phyloP scores from a whole-genome alignment of 1,284 basidiomycete species.

The Ustilago cynodontis region DNA sequence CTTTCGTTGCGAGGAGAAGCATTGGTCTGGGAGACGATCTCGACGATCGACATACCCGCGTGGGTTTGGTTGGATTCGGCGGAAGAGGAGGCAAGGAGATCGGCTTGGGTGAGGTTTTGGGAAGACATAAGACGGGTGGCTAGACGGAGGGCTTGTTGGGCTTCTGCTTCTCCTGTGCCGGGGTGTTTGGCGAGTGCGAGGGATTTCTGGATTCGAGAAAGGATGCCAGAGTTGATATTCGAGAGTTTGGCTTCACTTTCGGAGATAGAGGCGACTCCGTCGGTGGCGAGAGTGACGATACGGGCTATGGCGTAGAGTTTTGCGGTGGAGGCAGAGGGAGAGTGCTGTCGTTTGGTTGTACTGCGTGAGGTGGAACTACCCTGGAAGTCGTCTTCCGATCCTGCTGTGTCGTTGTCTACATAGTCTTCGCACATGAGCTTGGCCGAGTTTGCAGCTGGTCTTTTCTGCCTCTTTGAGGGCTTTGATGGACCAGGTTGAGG shows the following conservation, averaged over 20 bases:
- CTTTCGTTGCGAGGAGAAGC: constrained; percentile 40
- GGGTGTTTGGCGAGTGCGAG: constrained; percentile 51
- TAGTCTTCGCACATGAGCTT: constrained; percentile 13
- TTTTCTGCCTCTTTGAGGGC: neutral
- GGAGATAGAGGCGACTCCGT: constrained; percentile 21
- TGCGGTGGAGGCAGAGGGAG: neutral
- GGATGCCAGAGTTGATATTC: constrained; percentile 34
- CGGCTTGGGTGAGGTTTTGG: constrained; percentile 54
- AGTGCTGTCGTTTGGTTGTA: neutral
- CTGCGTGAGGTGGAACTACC: constrained; percentile 1
- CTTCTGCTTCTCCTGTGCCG: constrained; percentile 52
- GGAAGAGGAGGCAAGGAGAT: constrained; percentile 42
- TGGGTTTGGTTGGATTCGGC: constrained; percentile 26
- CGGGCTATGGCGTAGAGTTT: constrained; percentile 47
- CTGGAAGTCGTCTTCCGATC: constrained; percentile 17
- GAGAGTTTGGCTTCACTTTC: constrained; percentile 40
- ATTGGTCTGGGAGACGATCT: constrained; percentile 46
- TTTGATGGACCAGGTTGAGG: constrained; percentile 5
- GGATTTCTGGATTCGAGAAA: constrained; percentile 55
- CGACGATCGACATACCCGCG: constrained; percentile 49
- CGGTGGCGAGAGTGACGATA: constrained; percentile 42
- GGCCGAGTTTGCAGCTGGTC: neutral
- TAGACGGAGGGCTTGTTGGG: constrained; percentile 48
- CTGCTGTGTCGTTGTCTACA: neutral
- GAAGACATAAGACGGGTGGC: constrained; percentile 51